Evolutionary conservation across 257 asterid species (phyloP), one percentile per base, ranked within the genome.

Genomic region (Solanum sejunctum): DNA sequence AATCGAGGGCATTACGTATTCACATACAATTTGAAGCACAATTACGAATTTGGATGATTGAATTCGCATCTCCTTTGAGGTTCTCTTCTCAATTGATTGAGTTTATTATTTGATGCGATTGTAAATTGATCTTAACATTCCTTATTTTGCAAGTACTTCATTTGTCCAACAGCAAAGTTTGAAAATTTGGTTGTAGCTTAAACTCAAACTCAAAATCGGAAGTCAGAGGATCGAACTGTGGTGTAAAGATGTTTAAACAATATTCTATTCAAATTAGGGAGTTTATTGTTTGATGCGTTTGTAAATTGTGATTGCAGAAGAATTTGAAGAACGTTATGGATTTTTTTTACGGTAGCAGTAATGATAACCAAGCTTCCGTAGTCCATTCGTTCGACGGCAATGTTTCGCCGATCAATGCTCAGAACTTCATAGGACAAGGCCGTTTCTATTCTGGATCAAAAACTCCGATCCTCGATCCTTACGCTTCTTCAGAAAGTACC

Each of bases 401-500:
- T 82, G 71, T 84, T 54, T 80, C 92, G 6, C 92, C 92, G 1
- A 86, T 91, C 70, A 73, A 70, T 81, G 32, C 82, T 73, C 89
- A 72, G 17, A 89, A 86, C 77, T 49, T 88, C 64, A 72, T 85
- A 45, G 84, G 86, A 21, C 84, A 80, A 57, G 90, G 91, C 83
- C 92, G 88, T 52, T 84, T 82, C 63, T 85, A 60, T 57, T 85
- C 18, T 18, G 80, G 71, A 28, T 79, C 82, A 36, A 73, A 49
- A 39, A 79, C 81, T 86, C 70, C 90, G 15, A 41, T 83, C 58
- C 86, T 91, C 86, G 93, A 93, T 86, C 96, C 96, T 3, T 93
- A 90, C 86, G 89, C 91, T 61, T 92, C 95, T 45, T 78, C 89
- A 3, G 88, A 84, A 18, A 93, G 89, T 84, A 75, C 91, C 80